These are phyloP conservation scores for Lactarius psammicola DNA, from an alignment of 768 basidiomycete species.

Conservation along the genomic window DNA sequence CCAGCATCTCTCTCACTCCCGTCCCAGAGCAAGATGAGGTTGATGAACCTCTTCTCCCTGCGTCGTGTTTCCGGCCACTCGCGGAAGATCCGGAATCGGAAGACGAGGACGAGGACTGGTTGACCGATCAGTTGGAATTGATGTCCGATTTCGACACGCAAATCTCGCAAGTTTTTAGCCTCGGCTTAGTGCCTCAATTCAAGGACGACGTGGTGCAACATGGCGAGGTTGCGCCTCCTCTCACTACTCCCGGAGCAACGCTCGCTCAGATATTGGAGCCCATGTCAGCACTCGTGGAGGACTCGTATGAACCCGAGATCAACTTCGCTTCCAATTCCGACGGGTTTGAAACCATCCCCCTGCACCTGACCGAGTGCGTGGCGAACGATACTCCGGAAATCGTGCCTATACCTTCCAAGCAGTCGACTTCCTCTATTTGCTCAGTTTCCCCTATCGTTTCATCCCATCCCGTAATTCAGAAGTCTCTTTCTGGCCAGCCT, in stretches of 20 bases:
- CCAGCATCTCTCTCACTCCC: constrained; percentile 1
- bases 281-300: constrained; percentile 14
- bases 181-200: constrained; percentile 5
- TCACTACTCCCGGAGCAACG: not conserved
- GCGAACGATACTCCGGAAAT: not conserved
- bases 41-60: constrained; percentile 7
- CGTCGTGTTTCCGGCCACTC: constrained; percentile 10
- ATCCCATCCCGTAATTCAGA: not conserved
- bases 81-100: constrained; percentile 2
- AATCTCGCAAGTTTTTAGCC: not conserved
- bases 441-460: not conserved
- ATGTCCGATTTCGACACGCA: constrained; percentile 2
- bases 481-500: not conserved
- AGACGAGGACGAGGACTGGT: not conserved
- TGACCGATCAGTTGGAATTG: not conserved
- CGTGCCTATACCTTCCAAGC: not conserved
- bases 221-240: constrained; percentile 2
- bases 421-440: not conserved
- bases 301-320: constrained; percentile 1
- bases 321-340: not conserved
- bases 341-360: not conserved
- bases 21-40: not conserved
- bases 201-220: not conserved
- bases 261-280: constrained; percentile 1
- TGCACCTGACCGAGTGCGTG: not conserved